Evolutionary conservation across 352 stramenopile species (phyloP), one percentile per base, ranked within the genome.

Genomic region (Globisporangium perplexum): DNA sequence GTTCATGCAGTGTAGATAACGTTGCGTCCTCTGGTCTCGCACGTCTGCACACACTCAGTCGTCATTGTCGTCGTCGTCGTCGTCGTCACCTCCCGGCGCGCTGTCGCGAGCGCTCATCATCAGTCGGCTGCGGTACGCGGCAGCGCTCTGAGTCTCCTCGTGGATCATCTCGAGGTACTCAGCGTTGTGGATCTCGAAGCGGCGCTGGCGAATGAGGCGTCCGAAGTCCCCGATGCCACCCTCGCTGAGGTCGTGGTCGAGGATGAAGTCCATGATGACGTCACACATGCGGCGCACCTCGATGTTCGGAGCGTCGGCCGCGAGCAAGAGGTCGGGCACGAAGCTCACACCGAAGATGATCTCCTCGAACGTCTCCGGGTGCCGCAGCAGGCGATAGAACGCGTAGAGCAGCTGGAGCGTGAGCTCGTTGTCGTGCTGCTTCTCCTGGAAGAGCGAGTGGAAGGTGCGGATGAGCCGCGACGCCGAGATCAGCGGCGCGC

Each of bases 91-190:
- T 33, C 39, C 17, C 15, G n/a, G 46, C 38, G 8, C 28, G 17
- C 18, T 26, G 17, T 50, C 24, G 15, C 28, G 26, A 28, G 46
- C 20, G 46, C 46, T 26, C 55, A 56, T 60, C 47, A 60, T 43
- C 20, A 50, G 55, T 24, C 43, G 57, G 45, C 50, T 63, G 23
- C 50, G 50, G 26, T 54, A 58, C 26, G 33, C 28, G 22, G 50
- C 39, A 42, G 59, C 53, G 31, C 49, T 78, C 41, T 77, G 71
- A 3, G 57, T 59, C 59, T 85, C 77, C 17, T 77, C 72, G 42
- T 93, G 77, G 35, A 95, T 72, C 76, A 91, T 87, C 50, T 90
- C 82, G 23, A 91, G 65, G 60, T 95, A 96, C 59, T 96, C 84
- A 8, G 73, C 77, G 50, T 96, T 94, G 61, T 96, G 83, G 53